phyloP scores from a whole-genome alignment of 805 yeast species.

The Cyberlindnera amylophila region DNA sequence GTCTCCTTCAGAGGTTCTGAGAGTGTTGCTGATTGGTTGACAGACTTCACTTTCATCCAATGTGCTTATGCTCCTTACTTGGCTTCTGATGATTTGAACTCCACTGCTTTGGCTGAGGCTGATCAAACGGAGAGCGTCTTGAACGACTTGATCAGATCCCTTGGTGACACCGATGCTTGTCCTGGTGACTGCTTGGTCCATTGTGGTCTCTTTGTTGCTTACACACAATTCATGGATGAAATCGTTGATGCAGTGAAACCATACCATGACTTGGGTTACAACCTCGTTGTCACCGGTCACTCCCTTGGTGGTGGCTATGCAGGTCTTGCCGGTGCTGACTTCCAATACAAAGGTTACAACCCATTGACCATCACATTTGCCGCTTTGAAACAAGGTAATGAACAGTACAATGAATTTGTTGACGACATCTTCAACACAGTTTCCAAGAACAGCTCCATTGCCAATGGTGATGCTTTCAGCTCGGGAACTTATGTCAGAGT shows the following conservation, averaged over 20 bases:
- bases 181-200: constrained; percentile 51
- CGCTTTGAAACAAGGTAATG: constrained; percentile 62
- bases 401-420: constrained; percentile 44
- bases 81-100: too few species aligned
- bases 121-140: not conserved
- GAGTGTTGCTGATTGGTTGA: constrained; percentile 54
- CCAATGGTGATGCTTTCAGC: constrained; percentile 30
- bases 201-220: constrained; percentile 48
- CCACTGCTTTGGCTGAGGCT: too few species aligned
- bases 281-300: constrained; percentile 62
- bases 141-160: constrained; percentile 2
- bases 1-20: constrained; percentile 63
- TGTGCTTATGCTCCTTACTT: constrained; percentile 34
- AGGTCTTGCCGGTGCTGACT: constrained; percentile 57
- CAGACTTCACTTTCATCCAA: constrained; percentile 49
- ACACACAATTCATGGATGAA: constrained; percentile 39
- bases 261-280: constrained; percentile 41
- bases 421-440: constrained; percentile 45
- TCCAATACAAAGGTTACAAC: constrained; percentile 47
- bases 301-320: constrained; percentile 77
- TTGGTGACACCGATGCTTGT: constrained; percentile 33
- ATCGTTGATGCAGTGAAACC: constrained; percentile 33
- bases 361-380: constrained; percentile 60
- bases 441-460: constrained; percentile 26
- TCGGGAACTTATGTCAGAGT: constrained; percentile 44